phyloP scores from a whole-genome alignment of 2,329 filamentous ascomycete species.

The Ceratocystis variospora region DNA sequence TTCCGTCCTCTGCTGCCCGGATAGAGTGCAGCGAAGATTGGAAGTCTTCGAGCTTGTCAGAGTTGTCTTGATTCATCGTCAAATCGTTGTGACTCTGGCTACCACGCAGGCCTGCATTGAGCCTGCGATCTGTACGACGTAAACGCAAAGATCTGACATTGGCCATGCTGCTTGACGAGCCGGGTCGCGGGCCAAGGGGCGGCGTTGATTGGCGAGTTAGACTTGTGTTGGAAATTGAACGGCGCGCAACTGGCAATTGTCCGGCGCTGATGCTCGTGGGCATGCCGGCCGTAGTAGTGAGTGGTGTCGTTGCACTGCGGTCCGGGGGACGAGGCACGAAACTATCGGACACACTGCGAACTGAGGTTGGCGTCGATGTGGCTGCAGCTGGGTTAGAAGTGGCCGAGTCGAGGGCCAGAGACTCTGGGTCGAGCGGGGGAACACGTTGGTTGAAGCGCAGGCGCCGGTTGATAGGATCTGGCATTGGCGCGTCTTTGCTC shows the following conservation, averaged over 20 bases:
- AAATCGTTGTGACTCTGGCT: constrained; percentile 11
- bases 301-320: constrained; percentile 9
- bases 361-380: constrained; percentile 8
- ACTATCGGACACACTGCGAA: constrained; percentile 31
- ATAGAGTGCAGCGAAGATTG: background rate
- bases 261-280: constrained; percentile 21
- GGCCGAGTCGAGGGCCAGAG: background rate
- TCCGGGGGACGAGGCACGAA: constrained; percentile 16
- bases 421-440: background rate
- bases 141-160: constrained; percentile 48
- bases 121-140: constrained; percentile 50
- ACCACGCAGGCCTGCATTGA: constrained; percentile 60
- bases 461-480: background rate
- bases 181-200: constrained; percentile 44
- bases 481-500: constrained; percentile 19
- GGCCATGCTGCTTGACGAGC: constrained; percentile 48
- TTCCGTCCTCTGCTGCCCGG: background rate
- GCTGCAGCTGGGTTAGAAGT: background rate
- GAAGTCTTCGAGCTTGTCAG: background rate
- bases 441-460: constrained; percentile 9
- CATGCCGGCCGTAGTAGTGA: background rate
- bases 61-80: background rate
- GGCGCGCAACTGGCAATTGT: constrained; percentile 26
- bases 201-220: constrained; percentile 39
- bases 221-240: constrained; percentile 41